phyloP scores from a whole-genome alignment of 2,329 filamentous ascomycete genomes.

The Fusarium dlaminii region DNA sequence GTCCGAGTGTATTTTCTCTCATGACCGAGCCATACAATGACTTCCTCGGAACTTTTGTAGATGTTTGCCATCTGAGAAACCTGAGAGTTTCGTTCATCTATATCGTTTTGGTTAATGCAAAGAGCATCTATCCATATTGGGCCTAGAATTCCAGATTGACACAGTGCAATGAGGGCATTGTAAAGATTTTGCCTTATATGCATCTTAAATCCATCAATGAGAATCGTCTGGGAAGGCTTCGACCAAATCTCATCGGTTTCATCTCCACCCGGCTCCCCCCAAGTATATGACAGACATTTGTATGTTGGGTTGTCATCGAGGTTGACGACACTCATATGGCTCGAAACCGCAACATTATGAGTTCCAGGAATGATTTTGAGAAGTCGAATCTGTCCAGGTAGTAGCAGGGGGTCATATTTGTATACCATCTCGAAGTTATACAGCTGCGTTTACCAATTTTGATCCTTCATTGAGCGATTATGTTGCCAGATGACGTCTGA shows the following conservation, averaged over 20 bases:
- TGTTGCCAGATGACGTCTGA: background rate
- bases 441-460: too few relatives aligned
- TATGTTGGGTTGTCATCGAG: background rate
- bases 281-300: background rate
- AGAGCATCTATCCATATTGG: conserved; percentile 1
- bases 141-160: background rate
- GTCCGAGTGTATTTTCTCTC: background rate
- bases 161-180: background rate
- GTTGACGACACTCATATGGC: background rate
- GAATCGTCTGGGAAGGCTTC: background rate
- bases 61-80: background rate
- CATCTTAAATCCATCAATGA: background rate
- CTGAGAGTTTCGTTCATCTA: background rate
- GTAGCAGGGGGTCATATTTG: background rate
- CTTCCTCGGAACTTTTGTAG: background rate
- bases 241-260: background rate
- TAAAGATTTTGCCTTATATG: background rate
- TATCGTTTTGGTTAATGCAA: background rate
- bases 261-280: background rate
- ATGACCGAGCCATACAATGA: background rate
- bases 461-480: background rate
- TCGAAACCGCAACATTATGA: background rate
- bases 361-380: background rate
- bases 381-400: background rate
- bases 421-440: background rate